Conservation (phyloP, 768 basidiomycete species). For the Pleurotus citrinopileatus region DNA sequence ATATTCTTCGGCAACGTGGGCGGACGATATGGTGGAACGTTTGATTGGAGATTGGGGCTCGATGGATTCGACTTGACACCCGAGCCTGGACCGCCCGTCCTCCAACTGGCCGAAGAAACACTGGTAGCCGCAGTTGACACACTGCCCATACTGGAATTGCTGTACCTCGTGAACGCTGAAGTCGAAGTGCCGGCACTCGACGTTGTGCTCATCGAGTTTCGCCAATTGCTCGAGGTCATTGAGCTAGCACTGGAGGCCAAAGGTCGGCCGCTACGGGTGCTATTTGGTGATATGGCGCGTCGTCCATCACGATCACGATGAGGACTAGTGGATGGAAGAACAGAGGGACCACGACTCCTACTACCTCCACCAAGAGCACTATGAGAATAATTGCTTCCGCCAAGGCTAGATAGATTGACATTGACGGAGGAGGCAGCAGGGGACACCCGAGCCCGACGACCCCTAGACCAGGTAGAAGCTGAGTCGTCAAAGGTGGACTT, state of each 20-base stretch:
- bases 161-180: constrained; percentile 77
- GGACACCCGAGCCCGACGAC: constrained; percentile 34
- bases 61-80: constrained; percentile 28
- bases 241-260: constrained; percentile 61
- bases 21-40: constrained; percentile 14
- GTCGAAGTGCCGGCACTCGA: constrained; percentile 68
- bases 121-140: constrained; percentile 82
- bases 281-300: constrained; percentile 60
- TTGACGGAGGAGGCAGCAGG: constrained; percentile 17
- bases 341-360: constrained; percentile 20
- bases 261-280: constrained; percentile 49
- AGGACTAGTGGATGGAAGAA: constrained; percentile 23
- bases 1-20: constrained; percentile 59
- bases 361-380: constrained; percentile 18
- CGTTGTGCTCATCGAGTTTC: constrained; percentile 69
- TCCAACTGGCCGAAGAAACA: constrained; percentile 73
- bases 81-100: constrained; percentile 33
- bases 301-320: constrained; percentile 28
- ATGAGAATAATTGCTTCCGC: constrained; percentile 3
- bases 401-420: constrained; percentile 11
- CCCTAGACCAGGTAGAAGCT: constrained; percentile 46
- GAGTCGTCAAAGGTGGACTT: constrained; percentile 34
- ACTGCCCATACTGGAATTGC: constrained; percentile 70
- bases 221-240: constrained; percentile 70
- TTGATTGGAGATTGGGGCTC: neutral